These are phyloP conservation scores for Beauveria scarabaeidicola DNA, from an alignment of 2,329 filamentous ascomycete genomes.

Conservation along the genomic window DNA sequence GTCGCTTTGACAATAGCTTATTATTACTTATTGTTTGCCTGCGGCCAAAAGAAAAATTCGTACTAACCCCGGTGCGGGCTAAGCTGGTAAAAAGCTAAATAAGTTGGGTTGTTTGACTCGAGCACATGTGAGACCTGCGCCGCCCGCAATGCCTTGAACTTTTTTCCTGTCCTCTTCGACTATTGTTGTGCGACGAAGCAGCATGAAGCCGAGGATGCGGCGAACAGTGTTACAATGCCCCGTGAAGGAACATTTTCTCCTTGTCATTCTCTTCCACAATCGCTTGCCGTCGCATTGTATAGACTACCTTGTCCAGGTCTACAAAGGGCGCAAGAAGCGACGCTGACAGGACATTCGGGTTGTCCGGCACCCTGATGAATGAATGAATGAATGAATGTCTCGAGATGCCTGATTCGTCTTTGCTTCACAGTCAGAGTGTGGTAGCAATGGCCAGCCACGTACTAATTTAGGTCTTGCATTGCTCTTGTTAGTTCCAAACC, in stretches of 20 bases:
- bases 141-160: neutral
- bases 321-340: neutral
- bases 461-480: neutral
- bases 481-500: neutral
- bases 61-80: neutral
- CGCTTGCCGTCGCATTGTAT: neutral
- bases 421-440: neutral
- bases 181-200: neutral
- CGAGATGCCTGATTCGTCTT: neutral
- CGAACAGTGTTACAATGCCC: neutral
- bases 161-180: neutral
- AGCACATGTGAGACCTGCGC: constrained; percentile 8
- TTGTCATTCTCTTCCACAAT: neutral
- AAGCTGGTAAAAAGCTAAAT: neutral
- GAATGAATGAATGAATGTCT: neutral
- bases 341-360: neutral
- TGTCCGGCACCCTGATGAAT: neutral
- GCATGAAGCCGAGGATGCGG: neutral
- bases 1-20: neutral
- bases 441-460: neutral
- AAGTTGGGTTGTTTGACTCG: neutral
- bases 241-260: neutral
- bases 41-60: neutral
- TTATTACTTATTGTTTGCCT: neutral
- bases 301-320: neutral